Evolutionary conservation across 768 basidiomycete genomes (phyloP).

Genomic region (Tricholoma saponaceum): DNA sequence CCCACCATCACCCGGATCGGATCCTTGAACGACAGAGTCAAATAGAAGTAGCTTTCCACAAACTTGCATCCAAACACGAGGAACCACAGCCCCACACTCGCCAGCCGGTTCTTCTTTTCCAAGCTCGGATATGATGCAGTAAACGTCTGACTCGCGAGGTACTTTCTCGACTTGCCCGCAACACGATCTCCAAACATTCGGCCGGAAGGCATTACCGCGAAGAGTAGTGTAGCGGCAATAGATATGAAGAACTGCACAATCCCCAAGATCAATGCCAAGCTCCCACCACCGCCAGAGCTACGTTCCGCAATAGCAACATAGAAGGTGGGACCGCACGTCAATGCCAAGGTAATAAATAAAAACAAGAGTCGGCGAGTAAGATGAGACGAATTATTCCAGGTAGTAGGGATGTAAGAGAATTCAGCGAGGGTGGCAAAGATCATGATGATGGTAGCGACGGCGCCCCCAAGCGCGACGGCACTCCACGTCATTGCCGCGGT

Average conservation of each 20-base stretch:
- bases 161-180: constrained; percentile 91
- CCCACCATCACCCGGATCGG: constrained; percentile 94
- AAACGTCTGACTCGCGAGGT: constrained; percentile 97
- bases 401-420: constrained; percentile 96
- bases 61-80: constrained; percentile 97
- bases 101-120: constrained; percentile 58
- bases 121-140: constrained; percentile 90
- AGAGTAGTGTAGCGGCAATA: constrained; percentile 78
- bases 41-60: constrained; percentile 96
- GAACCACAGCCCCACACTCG: constrained; percentile 81
- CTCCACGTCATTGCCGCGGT: constrained; percentile 89
- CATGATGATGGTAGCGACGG: constrained; percentile 96
- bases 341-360: constrained; percentile 82
- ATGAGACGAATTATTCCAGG: constrained; percentile 98
- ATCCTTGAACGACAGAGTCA: constrained; percentile 90
- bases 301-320: constrained; percentile 88
- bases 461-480: constrained; percentile 90
- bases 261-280: constrained; percentile 85
- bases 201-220: constrained; percentile 90
- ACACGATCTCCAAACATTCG: constrained; percentile 99
- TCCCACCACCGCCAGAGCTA: constrained; percentile 47
- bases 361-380: constrained; percentile 89
- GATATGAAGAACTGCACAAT: constrained; percentile 97
- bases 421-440: constrained; percentile 90
- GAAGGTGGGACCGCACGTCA: constrained; percentile 91